Evolutionary conservation across 257 asterid genomes (phyloP).

Genomic region (Gentiana straminea): DNA sequence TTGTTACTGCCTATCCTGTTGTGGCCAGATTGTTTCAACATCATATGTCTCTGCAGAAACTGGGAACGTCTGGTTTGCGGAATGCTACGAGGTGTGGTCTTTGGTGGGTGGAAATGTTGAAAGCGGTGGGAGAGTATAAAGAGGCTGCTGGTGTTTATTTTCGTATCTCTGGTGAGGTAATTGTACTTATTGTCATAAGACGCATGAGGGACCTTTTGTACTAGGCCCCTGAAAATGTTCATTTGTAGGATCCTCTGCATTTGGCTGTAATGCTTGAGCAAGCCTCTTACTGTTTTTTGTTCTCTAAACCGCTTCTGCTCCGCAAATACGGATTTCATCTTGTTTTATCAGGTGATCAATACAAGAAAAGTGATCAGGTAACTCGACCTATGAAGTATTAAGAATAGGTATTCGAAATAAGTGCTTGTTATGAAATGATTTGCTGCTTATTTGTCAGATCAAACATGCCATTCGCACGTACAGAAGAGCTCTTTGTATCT

Average conservation of each 20-base stretch:
- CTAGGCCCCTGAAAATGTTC: conserved; percentile 31
- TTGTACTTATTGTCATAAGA: conserved; percentile 25
- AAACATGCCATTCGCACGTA: conserved; percentile 97
- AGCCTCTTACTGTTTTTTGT: conserved; percentile 94
- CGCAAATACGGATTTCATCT: conserved; percentile 98
- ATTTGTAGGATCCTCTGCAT: conserved; percentile 67
- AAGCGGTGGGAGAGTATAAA: conserved; percentile 75
- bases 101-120: conserved; percentile 99
- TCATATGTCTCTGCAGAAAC: conserved; percentile 34
- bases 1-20: too few species aligned
- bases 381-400: conserved; percentile 14
- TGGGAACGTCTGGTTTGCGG: conserved; percentile 61
- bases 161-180: conserved; percentile 99
- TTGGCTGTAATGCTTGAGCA: conserved; percentile 98
- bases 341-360: conserved; percentile 92
- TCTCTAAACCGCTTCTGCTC: conserved; percentile 65
- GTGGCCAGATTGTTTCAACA: too few species aligned
- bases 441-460: conserved; percentile 40
- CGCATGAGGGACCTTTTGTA: conserved; percentile 13
- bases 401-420: conserved; percentile 8
- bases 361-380: conserved; percentile 96
- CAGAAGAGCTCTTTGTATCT: conserved; percentile 76
- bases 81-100: conserved; percentile 92
- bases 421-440: conserved; percentile 12
- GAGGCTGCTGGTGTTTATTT: conserved; percentile 92